A percentile compares a stretch with the other conserved stretches of the same genome.
These are phyloP conservation scores for Phalaenopsis aphrodite DNA, from an alignment of 106 monocot genomes.

Conservation along the genomic window DNA sequence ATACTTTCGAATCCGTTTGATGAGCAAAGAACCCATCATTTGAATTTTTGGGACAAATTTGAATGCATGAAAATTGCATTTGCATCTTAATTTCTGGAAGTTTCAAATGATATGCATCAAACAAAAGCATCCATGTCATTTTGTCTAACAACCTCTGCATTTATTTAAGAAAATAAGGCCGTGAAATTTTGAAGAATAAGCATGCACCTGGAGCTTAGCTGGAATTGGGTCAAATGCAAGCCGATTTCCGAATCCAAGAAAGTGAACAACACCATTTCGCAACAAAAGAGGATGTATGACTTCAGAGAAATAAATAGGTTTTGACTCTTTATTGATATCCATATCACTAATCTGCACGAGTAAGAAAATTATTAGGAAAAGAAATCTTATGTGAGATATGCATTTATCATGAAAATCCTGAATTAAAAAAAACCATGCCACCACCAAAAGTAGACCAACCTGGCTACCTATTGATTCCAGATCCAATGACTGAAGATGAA, in stretches of 20 bases:
- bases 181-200: not conserved
- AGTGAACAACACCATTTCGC: slow-evolving; percentile 71
- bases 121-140: not conserved
- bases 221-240: slow-evolving; percentile 81
- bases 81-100: slow-evolving; percentile 77
- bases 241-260: slow-evolving; percentile 89
- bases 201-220: slow-evolving; percentile 59
- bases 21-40: slow-evolving; percentile 55
- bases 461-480: slow-evolving; percentile 80
- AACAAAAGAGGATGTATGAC: slow-evolving; percentile 54
- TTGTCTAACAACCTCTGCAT: no score
- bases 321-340: slow-evolving; percentile 77
- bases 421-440: not conserved
- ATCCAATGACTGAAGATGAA: slow-evolving; percentile 52
- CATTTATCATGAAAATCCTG: not conserved
- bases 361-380: not conserved
- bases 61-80: slow-evolving; percentile 86
- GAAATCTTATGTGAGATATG: not conserved
- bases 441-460: slow-evolving; percentile 5
- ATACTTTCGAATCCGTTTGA: slow-evolving; percentile 48
- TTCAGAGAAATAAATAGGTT: slow-evolving; percentile 48
- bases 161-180: not conserved
- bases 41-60: slow-evolving; percentile 76
- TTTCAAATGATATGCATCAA: not conserved
- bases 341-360: slow-evolving; percentile 58